Base-by-base conservation (phyloP, 345 rosid species). In the Bretschneidera sinensis region DNA sequence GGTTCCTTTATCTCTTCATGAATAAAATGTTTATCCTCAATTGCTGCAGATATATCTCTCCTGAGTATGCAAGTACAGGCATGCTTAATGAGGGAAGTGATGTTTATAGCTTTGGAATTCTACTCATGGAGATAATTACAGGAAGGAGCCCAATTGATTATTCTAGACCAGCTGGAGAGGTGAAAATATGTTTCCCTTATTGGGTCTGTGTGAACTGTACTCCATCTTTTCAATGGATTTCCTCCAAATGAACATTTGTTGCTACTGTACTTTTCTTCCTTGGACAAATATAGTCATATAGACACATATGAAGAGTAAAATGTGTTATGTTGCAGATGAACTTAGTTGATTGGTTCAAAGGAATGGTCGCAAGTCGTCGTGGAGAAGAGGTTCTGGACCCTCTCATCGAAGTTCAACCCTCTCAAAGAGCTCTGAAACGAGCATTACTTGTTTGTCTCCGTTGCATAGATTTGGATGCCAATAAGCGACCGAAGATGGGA, bases 31-130 rank as follows among this genome's bases (percentile, higher is more conserved):
- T 39, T 39, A 9, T 39, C 11, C 4, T 39, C 45, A 39, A 39
- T 74, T 64, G 51, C 21, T 58, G 59, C 74, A 91, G 97, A 54
- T 91, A 91, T 66, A 96, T 91, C 24, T 91, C 98, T 24, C 98
- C 98, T 0, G 96, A 92, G 67, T 88, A 92, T 78, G 98, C 98
- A 59, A 86, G 95, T 72, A 91, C 96, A 0, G 98, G 98, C 1
- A 86, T 92, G 98, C 92, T 92, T 52, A 92, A 92, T 55, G 98
- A 88, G 71, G 88, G 96, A 57, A 88, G 95, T 57, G 98, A 92
- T 65, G 98, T 92, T 55, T 86, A 92, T 45, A 92, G 98, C 68
- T 92, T 88, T 21, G 98, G 98, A 24, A 83, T 92, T 71, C 73
- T 88, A 50, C 96, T 92, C 58, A 92, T 92, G 98, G 96, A 92